Conservation (phyloP, 2,329 filamentous ascomycete genomes). For the Xylaria sp. region DNA sequence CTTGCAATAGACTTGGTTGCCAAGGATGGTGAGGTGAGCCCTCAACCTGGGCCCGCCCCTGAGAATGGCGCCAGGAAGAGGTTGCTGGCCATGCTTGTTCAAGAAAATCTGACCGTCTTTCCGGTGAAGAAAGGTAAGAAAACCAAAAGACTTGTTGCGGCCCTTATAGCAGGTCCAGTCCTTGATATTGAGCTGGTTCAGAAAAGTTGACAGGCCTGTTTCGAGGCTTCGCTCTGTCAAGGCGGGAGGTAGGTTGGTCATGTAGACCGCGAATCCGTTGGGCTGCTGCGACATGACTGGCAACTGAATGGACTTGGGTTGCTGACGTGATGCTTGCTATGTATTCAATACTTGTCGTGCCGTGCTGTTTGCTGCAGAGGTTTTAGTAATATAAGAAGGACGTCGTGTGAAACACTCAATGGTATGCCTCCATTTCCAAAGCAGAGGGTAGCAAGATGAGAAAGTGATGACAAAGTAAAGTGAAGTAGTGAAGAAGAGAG, state of each 20-base stretch:
- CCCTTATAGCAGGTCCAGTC: conserved; percentile 59
- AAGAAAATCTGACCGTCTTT: conserved; percentile 58
- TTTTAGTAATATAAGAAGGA: neutral
- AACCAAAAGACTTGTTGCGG: conserved; percentile 49
- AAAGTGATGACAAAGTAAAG: neutral
- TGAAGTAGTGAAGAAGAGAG: neutral
- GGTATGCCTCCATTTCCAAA: neutral
- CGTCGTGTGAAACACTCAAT: neutral
- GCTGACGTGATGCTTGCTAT: neutral
- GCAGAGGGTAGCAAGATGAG: neutral
- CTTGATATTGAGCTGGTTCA: conserved; percentile 54
- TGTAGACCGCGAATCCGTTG: conserved; percentile 57
- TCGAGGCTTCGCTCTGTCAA: conserved; percentile 53
- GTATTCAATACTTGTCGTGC: neutral
- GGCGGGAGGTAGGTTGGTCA: conserved; percentile 55
- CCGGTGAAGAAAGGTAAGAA: conserved; percentile 56
- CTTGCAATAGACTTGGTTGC: conserved; percentile 47
- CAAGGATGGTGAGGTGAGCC: conserved; percentile 47
- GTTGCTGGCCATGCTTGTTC: conserved; percentile 33
- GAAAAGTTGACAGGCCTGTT: conserved; percentile 53
- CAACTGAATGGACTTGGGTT: neutral
- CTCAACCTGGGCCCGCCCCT: conserved; percentile 26
- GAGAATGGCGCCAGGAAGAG: conserved; percentile 10
- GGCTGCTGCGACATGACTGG: conserved; percentile 31
- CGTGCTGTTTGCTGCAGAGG: neutral